Evolutionary conservation across 768 basidiomycete species (phyloP).

Genomic region (Boletus eberwhitei): DNA sequence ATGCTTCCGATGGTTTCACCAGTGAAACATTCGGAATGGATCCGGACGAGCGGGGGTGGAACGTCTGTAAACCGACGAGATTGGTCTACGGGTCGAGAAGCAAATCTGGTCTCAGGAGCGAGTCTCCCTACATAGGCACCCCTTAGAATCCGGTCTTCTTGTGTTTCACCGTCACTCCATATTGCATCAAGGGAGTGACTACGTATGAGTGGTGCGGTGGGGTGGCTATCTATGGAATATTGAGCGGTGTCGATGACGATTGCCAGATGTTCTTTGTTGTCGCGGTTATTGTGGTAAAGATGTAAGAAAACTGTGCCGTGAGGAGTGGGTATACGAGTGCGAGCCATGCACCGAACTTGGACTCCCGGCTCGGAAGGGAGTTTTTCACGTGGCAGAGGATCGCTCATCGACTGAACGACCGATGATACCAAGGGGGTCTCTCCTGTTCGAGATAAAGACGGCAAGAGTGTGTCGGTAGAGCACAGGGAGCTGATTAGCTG

Average conservation of each 20-base stretch:
- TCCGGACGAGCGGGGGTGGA: slow-evolving; percentile 82
- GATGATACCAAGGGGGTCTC: slow-evolving; percentile 32
- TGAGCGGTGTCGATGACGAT: slow-evolving; percentile 93
- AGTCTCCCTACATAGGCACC: slow-evolving; percentile 92
- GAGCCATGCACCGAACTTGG: slow-evolving; percentile 91
- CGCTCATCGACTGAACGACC: slow-evolving; percentile 21
- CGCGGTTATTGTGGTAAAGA: slow-evolving; percentile 89
- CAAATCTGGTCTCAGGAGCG: slow-evolving; percentile 47
- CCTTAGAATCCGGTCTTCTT: slow-evolving; percentile 88
- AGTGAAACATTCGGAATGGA: slow-evolving; percentile 98
- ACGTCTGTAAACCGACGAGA: slow-evolving; percentile 28
- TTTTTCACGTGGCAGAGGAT: slow-evolving; percentile 1
- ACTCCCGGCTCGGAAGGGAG: slow-evolving; percentile 23
- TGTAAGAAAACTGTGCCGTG: slow-evolving; percentile 93
- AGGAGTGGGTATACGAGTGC: slow-evolving; percentile 95
- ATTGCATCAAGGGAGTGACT: slow-evolving; percentile 76
- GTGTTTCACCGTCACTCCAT: slow-evolving; percentile 85
- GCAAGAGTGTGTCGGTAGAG: slow-evolving; percentile 36
- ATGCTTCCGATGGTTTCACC: slow-evolving; percentile 97
- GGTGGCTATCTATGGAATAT: slow-evolving; percentile 45
- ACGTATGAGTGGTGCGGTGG: slow-evolving; percentile 60
- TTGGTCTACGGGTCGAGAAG: slow-evolving; percentile 36
- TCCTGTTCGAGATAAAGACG: slow-evolving; percentile 37
- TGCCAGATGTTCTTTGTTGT: slow-evolving; percentile 93
- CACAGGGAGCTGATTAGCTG: slow-evolving; percentile 7